These are phyloP conservation scores for Brassica carinata DNA, from an alignment of 345 rosid species.

Conservation along the genomic window DNA sequence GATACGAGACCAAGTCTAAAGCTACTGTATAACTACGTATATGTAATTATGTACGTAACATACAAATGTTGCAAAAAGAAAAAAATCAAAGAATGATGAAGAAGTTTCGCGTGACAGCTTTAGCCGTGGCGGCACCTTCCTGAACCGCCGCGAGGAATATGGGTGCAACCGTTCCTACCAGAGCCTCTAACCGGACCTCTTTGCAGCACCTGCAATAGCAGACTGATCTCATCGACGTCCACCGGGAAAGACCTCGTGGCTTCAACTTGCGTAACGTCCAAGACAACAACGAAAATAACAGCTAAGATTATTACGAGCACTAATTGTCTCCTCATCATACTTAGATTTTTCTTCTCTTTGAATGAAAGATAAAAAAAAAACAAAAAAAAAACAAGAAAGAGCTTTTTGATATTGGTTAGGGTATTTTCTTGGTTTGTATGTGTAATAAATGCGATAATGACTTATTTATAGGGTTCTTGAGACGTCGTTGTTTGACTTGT, in stretches of 20 bases:
- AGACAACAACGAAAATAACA: constrained; percentile 23
- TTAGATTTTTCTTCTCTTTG: neutral
- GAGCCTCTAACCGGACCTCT: constrained; percentile 35
- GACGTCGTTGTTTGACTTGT: constrained; percentile 40
- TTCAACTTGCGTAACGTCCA: constrained; percentile 34
- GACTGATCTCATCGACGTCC: constrained; percentile 24
- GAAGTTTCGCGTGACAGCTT: constrained; percentile 10
- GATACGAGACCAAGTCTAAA: constrained; percentile 14
- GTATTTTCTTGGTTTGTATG: constrained; percentile 6
- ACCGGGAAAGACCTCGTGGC: constrained; percentile 38
- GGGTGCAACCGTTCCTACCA: constrained; percentile 41
- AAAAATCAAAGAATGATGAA: constrained; percentile 29
- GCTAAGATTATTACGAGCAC: constrained; percentile 12
- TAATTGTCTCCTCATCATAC: constrained; percentile 35
- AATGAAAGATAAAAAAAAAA: neutral
- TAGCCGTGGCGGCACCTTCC: constrained; percentile 32
- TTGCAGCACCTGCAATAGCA: constrained; percentile 32
- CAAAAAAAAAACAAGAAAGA: constrained; percentile 9
- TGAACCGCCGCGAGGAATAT: constrained; percentile 26
- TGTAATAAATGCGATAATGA: constrained; percentile 23
- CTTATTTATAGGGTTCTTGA: constrained; percentile 20
- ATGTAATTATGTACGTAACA: constrained; percentile 31
- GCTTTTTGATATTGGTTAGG: constrained; percentile 18
- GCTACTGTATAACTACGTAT: constrained; percentile 24
- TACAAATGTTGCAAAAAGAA: constrained; percentile 21